Percentiles rank a stretch among this genome's conserved stretches.
These are phyloP conservation scores for Sonneratia alba DNA, from an alignment of 345 rosid genomes.

Conservation along the genomic window DNA sequence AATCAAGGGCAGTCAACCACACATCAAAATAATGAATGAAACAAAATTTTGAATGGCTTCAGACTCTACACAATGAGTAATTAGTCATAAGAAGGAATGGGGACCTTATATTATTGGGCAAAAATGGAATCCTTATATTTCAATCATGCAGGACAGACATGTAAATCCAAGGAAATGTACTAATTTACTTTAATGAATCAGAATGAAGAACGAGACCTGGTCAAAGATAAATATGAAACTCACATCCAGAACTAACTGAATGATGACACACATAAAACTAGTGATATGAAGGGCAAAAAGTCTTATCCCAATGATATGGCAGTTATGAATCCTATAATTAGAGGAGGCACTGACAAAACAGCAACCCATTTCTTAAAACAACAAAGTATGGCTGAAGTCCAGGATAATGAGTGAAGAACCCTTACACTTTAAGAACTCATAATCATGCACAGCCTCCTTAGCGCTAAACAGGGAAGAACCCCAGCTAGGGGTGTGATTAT, in stretches of 20 bases:
- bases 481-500: no score
- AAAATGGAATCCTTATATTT: no score
- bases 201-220: no score
- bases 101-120: background rate
- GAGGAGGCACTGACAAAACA: background rate
- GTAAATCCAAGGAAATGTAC: background rate
- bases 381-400: background rate
- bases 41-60: no score
- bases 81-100: background rate
- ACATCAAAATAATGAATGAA: no score
- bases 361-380: background rate
- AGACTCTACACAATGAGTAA: no score
- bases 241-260: background rate
- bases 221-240: background rate
- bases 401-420: background rate
- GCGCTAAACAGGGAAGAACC: no score
- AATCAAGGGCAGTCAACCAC: background rate
- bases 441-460: no score
- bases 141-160: background rate
- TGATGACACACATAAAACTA: background rate
- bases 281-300: background rate
- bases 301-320: background rate
- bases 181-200: no score
- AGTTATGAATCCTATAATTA: background rate
- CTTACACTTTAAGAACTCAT: no score